Evolutionary conservation across 441 rosid species (phyloP).

Genomic region (Iberis amara): DNA sequence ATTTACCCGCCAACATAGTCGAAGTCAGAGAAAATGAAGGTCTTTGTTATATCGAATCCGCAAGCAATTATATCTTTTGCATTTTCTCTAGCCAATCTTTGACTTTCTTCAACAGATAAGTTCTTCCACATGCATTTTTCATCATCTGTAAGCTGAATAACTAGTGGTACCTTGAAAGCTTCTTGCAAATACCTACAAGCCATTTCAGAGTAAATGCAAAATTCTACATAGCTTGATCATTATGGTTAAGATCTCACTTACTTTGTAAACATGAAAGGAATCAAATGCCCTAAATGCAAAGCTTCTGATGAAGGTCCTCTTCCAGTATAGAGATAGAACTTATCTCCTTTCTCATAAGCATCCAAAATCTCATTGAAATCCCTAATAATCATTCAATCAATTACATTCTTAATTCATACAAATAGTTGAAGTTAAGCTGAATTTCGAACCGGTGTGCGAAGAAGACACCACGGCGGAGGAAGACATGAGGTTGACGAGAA

Average conservation of each 20-base stretch:
- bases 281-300: conserved; percentile 77
- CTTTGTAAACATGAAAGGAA: conserved; percentile 96
- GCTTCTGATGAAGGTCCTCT: conserved; percentile 98
- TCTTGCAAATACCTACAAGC: conserved; percentile 70
- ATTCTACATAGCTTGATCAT: too few relatives aligned
- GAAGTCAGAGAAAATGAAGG: conserved; percentile 84
- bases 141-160: conserved; percentile 90
- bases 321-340: conserved; percentile 85
- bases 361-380: conserved; percentile 76
- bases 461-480: conserved; percentile 89
- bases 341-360: conserved; percentile 70
- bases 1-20: conserved; percentile 89
- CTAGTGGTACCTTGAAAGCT: conserved; percentile 87
- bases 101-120: conserved; percentile 74
- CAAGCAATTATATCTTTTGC: conserved; percentile 93
- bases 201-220: neutral
- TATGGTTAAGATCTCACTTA: conserved; percentile 22
- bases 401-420: neutral
- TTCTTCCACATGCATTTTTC: conserved; percentile 92
- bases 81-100: conserved; percentile 84
- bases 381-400: conserved; percentile 23
- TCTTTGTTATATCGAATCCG: conserved; percentile 72
- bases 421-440: neutral
- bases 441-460: conserved; percentile 62
- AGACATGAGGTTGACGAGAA: conserved; percentile 61